These are phyloP conservation scores for Eucalyptus leucophloia DNA, from an alignment of 345 rosid genomes.

Conservation along the genomic window DNA sequence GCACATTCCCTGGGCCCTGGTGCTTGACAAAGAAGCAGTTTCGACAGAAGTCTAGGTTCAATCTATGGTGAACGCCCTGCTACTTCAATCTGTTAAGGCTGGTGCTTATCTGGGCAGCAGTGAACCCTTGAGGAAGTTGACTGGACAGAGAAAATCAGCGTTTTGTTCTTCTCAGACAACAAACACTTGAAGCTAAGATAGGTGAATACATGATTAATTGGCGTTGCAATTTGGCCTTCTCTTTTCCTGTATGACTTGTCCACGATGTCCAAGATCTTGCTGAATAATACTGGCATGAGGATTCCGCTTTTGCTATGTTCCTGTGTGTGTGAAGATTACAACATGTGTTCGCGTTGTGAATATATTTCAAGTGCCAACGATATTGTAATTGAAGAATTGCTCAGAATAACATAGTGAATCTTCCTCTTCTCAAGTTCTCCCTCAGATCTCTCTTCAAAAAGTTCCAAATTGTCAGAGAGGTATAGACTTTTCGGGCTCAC, in stretches of 20 bases:
- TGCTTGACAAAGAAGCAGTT: slow-evolving; percentile 69
- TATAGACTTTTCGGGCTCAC: neutral
- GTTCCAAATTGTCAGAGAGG: neutral
- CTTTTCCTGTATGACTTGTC: neutral
- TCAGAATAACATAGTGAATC: neutral
- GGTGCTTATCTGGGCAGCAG: neutral
- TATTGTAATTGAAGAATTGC: neutral
- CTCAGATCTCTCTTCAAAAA: neutral
- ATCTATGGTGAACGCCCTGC: slow-evolving; percentile 26
- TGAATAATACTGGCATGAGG: neutral
- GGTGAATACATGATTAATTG: neutral
- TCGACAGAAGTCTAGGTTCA: slow-evolving; percentile 45
- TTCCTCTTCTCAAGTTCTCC: neutral
- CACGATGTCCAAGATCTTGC: neutral
- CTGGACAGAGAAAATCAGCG: neutral
- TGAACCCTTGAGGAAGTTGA: neutral
- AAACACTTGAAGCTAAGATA: neutral
- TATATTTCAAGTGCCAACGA: neutral
- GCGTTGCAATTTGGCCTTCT: neutral
- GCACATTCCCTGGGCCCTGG: slow-evolving; percentile 79
- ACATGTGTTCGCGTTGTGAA: neutral
- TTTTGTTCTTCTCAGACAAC: neutral
- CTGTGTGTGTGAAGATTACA: neutral
- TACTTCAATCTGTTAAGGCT: neutral
- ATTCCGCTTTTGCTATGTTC: neutral